phyloP scores from a whole-genome alignment of 2,329 filamentous ascomycete species.

The Cryphonectria carpinicola region DNA sequence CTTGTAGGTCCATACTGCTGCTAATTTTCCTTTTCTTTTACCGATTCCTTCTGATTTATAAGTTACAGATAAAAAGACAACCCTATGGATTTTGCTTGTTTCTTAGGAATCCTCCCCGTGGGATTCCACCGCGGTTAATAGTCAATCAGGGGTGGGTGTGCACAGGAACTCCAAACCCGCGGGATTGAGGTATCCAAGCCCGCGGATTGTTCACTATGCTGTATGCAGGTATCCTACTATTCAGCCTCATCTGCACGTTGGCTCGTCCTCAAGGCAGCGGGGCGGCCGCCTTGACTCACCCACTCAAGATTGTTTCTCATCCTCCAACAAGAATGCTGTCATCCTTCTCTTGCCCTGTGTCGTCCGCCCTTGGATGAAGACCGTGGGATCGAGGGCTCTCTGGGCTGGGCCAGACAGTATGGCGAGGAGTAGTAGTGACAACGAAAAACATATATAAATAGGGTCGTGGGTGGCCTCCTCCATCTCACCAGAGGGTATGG shows the following conservation, averaged over 20 bases:
- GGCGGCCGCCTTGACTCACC: not conserved
- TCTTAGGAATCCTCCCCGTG: too few relatives aligned
- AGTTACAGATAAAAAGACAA: not conserved
- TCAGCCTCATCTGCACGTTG: not conserved
- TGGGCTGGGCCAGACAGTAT: not conserved
- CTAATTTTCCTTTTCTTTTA: not conserved
- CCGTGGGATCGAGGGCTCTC: not conserved
- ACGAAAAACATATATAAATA: slow-evolving; percentile 9
- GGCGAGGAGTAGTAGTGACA: not conserved
- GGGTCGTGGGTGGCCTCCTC: not conserved
- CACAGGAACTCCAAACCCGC: slow-evolving; percentile 2
- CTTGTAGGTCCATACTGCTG: not conserved
- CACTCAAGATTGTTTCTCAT: not conserved
- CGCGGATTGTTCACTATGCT: not conserved
- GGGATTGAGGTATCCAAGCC: not conserved
- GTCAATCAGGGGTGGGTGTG: too few relatives aligned
- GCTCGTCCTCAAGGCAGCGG: not conserved
- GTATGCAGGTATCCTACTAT: not conserved
- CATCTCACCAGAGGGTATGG: not conserved
- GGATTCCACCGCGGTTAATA: not conserved
- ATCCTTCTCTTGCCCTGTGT: not conserved
- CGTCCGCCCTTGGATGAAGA: not conserved
- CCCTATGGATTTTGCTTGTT: not conserved
- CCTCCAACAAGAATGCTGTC: not conserved
- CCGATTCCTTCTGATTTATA: not conserved